Percentiles rank a stretch among this genome's conserved stretches.
Evolutionary conservation across 345 rosid genomes (phyloP).

Genomic region (Adansonia digitata): DNA sequence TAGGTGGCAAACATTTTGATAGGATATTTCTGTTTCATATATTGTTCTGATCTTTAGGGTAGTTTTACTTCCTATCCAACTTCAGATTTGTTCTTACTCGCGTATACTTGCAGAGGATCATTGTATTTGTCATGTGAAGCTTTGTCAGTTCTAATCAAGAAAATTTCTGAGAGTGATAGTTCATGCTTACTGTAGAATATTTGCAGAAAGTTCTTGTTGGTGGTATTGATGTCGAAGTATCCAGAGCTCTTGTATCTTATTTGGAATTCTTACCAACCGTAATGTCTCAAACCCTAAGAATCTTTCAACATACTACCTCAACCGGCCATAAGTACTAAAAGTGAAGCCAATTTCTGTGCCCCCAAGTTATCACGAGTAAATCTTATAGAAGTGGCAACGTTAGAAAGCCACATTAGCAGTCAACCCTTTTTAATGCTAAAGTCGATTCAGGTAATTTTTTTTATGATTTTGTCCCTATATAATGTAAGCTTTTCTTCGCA

Average conservation of each 20-base stretch:
- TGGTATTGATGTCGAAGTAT: not conserved
- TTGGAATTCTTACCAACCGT: not conserved
- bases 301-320: not conserved
- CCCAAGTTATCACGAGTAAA: not conserved
- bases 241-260: not conserved
- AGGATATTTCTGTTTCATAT: not conserved
- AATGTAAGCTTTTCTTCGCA: not conserved
- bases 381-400: not conserved
- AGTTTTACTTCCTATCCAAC: not conserved
- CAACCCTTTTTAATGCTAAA: not conserved
- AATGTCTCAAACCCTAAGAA: not conserved
- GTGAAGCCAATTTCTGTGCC: not conserved
- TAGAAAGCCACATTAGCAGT: not conserved
- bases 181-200: not conserved
- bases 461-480: not conserved
- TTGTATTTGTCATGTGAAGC: not conserved
- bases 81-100: not conserved
- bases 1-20: not conserved
- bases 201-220: not conserved
- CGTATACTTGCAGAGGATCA: not conserved
- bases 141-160: not conserved
- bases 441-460: not conserved
- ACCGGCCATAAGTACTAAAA: not conserved
- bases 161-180: not conserved
- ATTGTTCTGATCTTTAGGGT: not conserved